Evolutionary conservation across 1,284 basidiomycete genomes (phyloP).

Genomic region (Hortiboletus rubellus): DNA sequence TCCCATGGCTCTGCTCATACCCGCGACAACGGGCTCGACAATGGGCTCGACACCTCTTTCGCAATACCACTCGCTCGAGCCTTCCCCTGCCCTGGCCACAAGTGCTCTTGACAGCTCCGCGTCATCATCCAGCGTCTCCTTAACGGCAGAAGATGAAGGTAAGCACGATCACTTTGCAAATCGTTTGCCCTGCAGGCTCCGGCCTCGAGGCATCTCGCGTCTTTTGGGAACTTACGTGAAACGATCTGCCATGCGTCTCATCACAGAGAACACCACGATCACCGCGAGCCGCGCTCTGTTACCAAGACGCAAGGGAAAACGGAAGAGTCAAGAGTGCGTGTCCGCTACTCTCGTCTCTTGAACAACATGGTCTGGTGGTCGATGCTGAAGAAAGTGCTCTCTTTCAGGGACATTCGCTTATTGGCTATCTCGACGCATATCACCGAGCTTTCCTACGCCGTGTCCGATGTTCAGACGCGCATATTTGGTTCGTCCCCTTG

Average conservation of each 20-base stretch:
- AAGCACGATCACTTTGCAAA: constrained; percentile 23
- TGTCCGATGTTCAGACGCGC: constrained; percentile 83
- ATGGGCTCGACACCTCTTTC: constrained; percentile 34
- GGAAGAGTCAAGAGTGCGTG: constrained; percentile 59
- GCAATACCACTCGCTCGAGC: constrained; percentile 38
- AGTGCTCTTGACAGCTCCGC: constrained; percentile 45
- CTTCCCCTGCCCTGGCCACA: constrained; percentile 39
- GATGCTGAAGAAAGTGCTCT: constrained; percentile 29
- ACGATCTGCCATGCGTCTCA: constrained; percentile 32
- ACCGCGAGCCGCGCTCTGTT: constrained; percentile 48
- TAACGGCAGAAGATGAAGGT: constrained; percentile 62
- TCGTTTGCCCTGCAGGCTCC: not conserved
- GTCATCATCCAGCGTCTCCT: constrained; percentile 50
- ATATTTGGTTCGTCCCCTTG: constrained; percentile 63
- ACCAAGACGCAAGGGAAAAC: constrained; percentile 48
- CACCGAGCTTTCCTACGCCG: constrained; percentile 77
- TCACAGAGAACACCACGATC: constrained; percentile 67
- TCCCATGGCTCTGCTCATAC: constrained; percentile 31
- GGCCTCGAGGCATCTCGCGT: constrained; percentile 27
- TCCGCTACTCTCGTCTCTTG: constrained; percentile 11
- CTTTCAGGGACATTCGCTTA: constrained; percentile 63
- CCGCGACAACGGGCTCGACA: constrained; percentile 24
- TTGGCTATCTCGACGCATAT: constrained; percentile 80
- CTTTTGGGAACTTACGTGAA: constrained; percentile 38
- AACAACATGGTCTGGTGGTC: constrained; percentile 31